Conservation (phyloP, 1,139 yeast species). For the Hemisphaericaspora xylofermentans region DNA sequence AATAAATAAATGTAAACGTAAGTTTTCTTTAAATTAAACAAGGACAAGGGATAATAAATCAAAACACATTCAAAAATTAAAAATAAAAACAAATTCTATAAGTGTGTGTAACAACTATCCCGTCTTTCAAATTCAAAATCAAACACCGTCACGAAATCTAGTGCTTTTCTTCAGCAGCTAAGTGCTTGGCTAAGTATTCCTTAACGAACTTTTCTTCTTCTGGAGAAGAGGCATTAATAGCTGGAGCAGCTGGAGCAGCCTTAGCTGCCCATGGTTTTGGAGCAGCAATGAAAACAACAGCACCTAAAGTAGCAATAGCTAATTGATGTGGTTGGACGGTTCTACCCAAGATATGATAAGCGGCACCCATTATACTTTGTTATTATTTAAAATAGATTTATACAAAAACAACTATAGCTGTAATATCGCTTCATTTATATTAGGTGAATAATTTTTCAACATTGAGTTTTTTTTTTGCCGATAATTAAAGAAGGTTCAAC, state of each 20-base stretch:
- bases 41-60: neutral
- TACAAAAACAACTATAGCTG: neutral
- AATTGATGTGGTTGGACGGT: constrained; percentile 71
- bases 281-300: constrained; percentile 53
- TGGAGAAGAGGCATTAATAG: constrained; percentile 73
- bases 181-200: constrained; percentile 43
- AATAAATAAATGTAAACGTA: neutral
- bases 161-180: constrained; percentile 32
- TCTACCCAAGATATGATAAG: constrained; percentile 76
- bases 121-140: too few species aligned
- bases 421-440: neutral
- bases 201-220: constrained; percentile 82
- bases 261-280: constrained; percentile 72
- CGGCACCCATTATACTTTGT: constrained; percentile 61
- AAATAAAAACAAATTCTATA: neutral
- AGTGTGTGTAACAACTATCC: neutral
- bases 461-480: neutral
- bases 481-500: neutral
- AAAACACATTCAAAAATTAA: too few species aligned
- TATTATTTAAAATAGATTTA: neutral
- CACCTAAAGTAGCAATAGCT: constrained; percentile 67
- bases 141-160: constrained; percentile 14
- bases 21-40: neutral
- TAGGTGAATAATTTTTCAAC: neutral
- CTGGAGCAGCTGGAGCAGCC: constrained; percentile 58